These are phyloP conservation scores for Pleurozium schreberi DNA, from an alignment of 225 moss, liverwort and hornwort species.

Conservation along the genomic window DNA sequence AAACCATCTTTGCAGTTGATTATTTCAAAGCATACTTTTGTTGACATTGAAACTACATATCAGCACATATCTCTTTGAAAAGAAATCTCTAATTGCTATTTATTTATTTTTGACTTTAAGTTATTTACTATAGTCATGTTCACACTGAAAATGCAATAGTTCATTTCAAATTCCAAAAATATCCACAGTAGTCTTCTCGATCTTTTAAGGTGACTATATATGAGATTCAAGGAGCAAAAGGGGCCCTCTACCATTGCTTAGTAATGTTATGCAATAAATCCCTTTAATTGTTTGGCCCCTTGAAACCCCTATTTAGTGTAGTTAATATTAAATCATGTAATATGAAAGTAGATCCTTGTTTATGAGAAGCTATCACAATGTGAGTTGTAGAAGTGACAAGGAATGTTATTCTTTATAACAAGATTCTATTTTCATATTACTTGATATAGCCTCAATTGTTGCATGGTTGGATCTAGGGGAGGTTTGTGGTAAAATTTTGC, in stretches of 20 bases:
- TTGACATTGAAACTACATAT: not conserved
- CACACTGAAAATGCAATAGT: rapidly evolving
- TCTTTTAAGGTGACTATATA: too few species aligned
- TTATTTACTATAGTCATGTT: rapidly evolving
- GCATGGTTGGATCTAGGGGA: too few species aligned
- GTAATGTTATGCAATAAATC: too few species aligned
- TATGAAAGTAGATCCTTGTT: not conserved
- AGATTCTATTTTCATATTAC: not conserved
- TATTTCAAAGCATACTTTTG: not conserved
- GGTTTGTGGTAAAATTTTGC: too few species aligned
- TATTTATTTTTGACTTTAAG: not conserved
- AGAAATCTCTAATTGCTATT: rapidly evolving
- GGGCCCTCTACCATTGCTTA: too few species aligned
- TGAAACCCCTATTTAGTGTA: too few species aligned
- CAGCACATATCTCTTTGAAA: not conserved
- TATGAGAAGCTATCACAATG: too few species aligned
- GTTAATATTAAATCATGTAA: not conserved
- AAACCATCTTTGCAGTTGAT: not conserved
- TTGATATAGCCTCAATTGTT: too few species aligned
- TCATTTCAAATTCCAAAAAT: not conserved
- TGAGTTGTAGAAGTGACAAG: rapidly evolving
- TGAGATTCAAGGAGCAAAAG: too few species aligned
- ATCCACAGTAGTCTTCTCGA: rapidly evolving
- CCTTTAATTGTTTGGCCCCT: too few species aligned
- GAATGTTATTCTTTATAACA: not conserved